Evolutionary conservation across 495 filamentous ascomycete species (phyloP), one percentile per base, ranked within the genome.

Genomic region (Chaetomidium leptoderma): DNA sequence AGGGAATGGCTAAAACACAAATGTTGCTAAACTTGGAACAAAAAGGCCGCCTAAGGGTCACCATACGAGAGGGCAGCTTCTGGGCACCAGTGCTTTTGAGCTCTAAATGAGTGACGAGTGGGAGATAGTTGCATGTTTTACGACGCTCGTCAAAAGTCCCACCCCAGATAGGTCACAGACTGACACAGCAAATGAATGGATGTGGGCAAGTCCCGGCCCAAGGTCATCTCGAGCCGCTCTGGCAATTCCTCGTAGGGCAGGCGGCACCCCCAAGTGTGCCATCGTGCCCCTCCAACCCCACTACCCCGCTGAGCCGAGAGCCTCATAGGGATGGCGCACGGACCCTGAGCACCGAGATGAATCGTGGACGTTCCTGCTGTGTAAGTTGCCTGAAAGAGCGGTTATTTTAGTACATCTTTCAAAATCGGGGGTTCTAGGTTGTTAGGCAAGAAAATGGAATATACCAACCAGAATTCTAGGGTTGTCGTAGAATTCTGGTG

Each of bases 211-310:
- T 4, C 39, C 4, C n/a, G n/a, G 47, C 30, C 30, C 47, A 30
- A 50, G 47, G 36, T 24, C n/a, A 24, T 36, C 8, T 35, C 27
- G 45, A 48, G 45, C 45, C 47, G 47, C 47, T 19, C 13, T n/a
- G 17, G 21, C 23, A 40, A n/a, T 21, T 40, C 44, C 26, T 32
- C 54, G 44, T 57, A 48, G 44, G 54, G 54, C 54, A 46, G 54
- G 5, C 32, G 53, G 1, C 46, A 36, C 53, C 53, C 43, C 29
- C 30, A 11, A 36, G 4, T 7, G 26, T 24, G 35, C 32, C 48
- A 43, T 27, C 2, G 11, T 36, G 49, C 49, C 49, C 50, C 37
- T 35, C 52, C 17, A 39, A 44, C 29, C 40, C 53, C 42, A 37
- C 53, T 39, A 33, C 44, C 53, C 53, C 29, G 42, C 42, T 30